Percentiles rank a stretch among this genome's conserved stretches.
Evolutionary conservation across 768 basidiomycete species (phyloP).

Genomic region (Phylloporus sp.): DNA sequence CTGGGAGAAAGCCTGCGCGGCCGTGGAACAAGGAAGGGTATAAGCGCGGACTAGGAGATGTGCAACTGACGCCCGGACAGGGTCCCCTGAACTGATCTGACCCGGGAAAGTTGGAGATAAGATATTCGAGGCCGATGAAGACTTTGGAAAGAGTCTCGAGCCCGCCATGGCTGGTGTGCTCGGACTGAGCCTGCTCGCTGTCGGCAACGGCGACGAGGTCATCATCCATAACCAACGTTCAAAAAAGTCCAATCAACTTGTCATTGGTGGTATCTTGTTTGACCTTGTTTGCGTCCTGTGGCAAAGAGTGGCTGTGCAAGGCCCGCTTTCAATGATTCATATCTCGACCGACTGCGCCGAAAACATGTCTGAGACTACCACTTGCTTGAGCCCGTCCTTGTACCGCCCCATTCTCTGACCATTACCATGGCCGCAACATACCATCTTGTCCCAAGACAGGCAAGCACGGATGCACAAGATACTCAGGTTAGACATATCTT

Average conservation of each 20-base stretch:
- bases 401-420: not conserved
- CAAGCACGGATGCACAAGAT: not conserved
- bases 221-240: constrained; percentile 27
- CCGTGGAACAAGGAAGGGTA: constrained; percentile 70
- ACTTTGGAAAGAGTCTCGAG: constrained; percentile 31
- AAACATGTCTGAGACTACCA: not conserved
- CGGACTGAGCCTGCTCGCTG: constrained; percentile 29
- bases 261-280: constrained; percentile 10
- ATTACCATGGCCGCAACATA: constrained; percentile 9
- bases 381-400: not conserved
- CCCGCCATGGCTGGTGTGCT: constrained; percentile 23
- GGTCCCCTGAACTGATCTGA: constrained; percentile 34
- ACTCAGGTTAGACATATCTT: constrained; percentile 11
- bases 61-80: constrained; percentile 57
- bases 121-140: constrained; percentile 31
- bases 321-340: not conserved
- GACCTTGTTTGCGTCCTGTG: constrained; percentile 20
- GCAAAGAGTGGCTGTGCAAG: constrained; percentile 13
- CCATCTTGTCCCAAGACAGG: constrained; percentile 1
- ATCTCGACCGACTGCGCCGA: not conserved
- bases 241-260: not conserved
- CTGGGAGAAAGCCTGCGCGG: constrained; percentile 68
- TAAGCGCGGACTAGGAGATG: constrained; percentile 64
- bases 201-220: constrained; percentile 31
- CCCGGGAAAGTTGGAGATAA: constrained; percentile 30